Conservation (phyloP, 331 rosid species). For the Dryas integrifolia region DNA sequence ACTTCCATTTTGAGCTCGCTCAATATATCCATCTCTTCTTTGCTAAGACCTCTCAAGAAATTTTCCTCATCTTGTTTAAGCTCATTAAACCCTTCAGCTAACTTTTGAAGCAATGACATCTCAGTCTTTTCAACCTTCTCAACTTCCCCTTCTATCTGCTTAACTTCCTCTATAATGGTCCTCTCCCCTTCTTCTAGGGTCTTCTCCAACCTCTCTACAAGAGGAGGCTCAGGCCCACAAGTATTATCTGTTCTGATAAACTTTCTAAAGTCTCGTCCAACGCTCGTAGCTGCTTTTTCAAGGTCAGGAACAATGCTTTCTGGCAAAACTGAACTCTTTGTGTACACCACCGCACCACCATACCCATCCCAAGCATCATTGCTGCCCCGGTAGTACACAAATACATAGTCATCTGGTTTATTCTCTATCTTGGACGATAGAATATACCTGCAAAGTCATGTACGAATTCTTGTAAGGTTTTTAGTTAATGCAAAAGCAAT, state of each 20-base stretch:
- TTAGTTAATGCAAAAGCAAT: conserved; percentile 7
- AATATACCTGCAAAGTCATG: conserved; percentile 60
- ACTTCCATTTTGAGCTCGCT: conserved; percentile 77
- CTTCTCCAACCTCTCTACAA: conserved; percentile 85
- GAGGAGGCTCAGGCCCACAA: conserved; percentile 94
- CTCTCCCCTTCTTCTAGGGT: conserved; percentile 84
- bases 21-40: conserved; percentile 75
- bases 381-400: conserved; percentile 83
- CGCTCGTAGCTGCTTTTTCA: conserved; percentile 58
- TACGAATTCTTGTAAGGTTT: conserved; percentile 12
- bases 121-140: conserved; percentile 70
- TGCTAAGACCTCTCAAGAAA: conserved; percentile 50
- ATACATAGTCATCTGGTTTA: conserved; percentile 68
- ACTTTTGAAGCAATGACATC: conserved; percentile 51
- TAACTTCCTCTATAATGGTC: conserved; percentile 65
- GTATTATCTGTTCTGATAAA: conserved; percentile 75
- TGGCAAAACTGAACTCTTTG: conserved; percentile 80
- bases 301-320: conserved; percentile 74
- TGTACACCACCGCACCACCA: conserved; percentile 84
- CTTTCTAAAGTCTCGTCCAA: conserved; percentile 72
- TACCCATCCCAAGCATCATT: conserved; percentile 99
- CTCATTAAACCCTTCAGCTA: conserved; percentile 66
- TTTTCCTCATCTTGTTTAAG: conserved; percentile 73
- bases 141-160: conserved; percentile 67
- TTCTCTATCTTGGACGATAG: conserved; percentile 71